Evolutionary conservation across 305 asterid genomes (phyloP).

Genomic region (Fraxinus albicans): DNA sequence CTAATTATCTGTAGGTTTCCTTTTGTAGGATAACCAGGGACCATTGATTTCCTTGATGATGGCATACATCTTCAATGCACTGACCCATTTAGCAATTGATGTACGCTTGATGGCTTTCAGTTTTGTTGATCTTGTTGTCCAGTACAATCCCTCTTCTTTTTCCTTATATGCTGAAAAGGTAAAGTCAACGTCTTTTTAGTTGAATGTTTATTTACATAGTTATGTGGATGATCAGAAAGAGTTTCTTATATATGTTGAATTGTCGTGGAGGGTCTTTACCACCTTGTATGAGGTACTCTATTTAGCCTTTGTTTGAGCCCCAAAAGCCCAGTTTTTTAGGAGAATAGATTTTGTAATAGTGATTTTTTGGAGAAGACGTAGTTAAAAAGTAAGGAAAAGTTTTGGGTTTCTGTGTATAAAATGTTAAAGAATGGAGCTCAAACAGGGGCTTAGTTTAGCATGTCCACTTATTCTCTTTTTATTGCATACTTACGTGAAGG

Average conservation of each 20-base stretch:
- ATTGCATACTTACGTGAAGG: not conserved
- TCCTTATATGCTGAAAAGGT: conserved; percentile 85
- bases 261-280: not conserved
- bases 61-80: conserved; percentile 78
- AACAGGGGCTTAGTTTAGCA: not conserved
- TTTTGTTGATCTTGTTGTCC: conserved; percentile 76
- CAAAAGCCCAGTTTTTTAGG: not conserved
- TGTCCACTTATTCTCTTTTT: conserved; percentile 12
- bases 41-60: conserved; percentile 76
- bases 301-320: not conserved
- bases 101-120: conserved; percentile 92
- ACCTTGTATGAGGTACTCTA: not conserved
- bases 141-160: conserved; percentile 73
- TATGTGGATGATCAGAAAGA: not conserved
- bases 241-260: not conserved
- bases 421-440: not conserved
- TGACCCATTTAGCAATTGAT: conserved; percentile 80
- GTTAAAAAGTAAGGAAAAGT: not conserved
- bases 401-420: not conserved
- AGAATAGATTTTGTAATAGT: not conserved
- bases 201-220: conserved; percentile 11
- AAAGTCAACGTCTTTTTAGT: conserved; percentile 15
- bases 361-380: not conserved
- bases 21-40: conserved; percentile 78
- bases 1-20: conserved; percentile 23